Percentiles rank a stretch among this genome's conserved stretches.
Evolutionary conservation across 2,329 filamentous ascomycete species (phyloP).

Genomic region (Pleurostoma richardsiae): DNA sequence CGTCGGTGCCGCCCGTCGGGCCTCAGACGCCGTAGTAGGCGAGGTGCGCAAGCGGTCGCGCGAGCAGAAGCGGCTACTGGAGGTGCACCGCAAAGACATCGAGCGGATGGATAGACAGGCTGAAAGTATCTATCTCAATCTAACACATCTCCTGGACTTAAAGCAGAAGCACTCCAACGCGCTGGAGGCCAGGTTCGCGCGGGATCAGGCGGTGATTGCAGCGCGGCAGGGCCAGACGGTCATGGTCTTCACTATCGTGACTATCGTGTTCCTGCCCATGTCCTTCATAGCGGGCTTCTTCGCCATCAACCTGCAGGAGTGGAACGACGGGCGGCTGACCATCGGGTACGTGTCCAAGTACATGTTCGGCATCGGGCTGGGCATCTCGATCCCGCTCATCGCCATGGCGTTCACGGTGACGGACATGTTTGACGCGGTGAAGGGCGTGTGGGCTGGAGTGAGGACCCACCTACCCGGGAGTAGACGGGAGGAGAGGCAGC

Average conservation of each 20-base stretch:
- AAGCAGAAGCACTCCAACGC: slow-evolving; percentile 68
- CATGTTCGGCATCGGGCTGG: slow-evolving; percentile 31
- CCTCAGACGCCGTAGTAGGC: slow-evolving; percentile 7
- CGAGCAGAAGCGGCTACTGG: slow-evolving; percentile 53
- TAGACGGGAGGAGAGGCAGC: background rate
- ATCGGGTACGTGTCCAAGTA: slow-evolving; percentile 20
- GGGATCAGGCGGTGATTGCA: slow-evolving; percentile 57
- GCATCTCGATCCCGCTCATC: slow-evolving; percentile 30
- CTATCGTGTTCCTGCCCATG: slow-evolving; percentile 38
- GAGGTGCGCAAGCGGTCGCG: slow-evolving; percentile 49
- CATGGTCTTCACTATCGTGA: slow-evolving; percentile 40
- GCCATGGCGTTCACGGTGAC: slow-evolving; percentile 29
- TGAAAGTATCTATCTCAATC: slow-evolving; percentile 51
- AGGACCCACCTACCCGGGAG: background rate
- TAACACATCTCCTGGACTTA: slow-evolving; percentile 59
- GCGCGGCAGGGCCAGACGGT: slow-evolving; percentile 42
- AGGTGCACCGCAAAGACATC: slow-evolving; percentile 54
- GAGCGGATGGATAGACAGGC: slow-evolving; percentile 60
- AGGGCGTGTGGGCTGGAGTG: slow-evolving; percentile 11
- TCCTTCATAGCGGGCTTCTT: slow-evolving; percentile 37
- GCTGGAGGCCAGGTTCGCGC: slow-evolving; percentile 57
- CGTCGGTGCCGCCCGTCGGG: slow-evolving; percentile 21
- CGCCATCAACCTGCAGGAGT: slow-evolving; percentile 40
- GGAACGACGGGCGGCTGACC: slow-evolving; percentile 22
- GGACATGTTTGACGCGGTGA: slow-evolving; percentile 20